Base-by-base conservation (phyloP, 768 basidiomycete genomes). In the Hortiboletus campestris region DNA sequence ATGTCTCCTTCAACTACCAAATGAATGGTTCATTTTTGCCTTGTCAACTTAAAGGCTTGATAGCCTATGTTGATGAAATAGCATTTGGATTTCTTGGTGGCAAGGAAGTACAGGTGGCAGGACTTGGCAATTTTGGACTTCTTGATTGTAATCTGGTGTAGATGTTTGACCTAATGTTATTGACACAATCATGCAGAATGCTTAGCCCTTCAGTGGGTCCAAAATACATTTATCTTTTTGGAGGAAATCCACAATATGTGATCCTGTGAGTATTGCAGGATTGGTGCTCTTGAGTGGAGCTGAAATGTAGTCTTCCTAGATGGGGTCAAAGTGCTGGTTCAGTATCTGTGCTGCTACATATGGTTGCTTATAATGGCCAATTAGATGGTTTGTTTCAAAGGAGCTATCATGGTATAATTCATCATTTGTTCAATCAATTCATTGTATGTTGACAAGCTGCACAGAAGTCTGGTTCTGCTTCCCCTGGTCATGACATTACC, bases 71-170 rank as follows among this genome's bases (percentile, higher is more conserved):
- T 17, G 3, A 12, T 5, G 0, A 12, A 2, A 32, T 22, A 70
- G 69, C 67, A 2, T 67, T 70, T 48, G 71, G 65, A 31, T 72
- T 72, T 53, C 60, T 67, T 12, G 69, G 59, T 6, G 62, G 69
- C 2, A 60, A 62, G 38, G 52, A 53, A 19, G 45, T 53, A 7
- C 45, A 47, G 13, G 29, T 19, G 2, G 51, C 51, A 7, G 51
- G 44, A 9, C 29, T 53, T 22, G 44, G 51, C 16, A 46, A 53
- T 14, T 40, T 53, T 11, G 51, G 38, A 17, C 59, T 80, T 17
- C 58, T 60, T 52, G 78, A 79, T 60, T 67, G 70, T 71, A 35
- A 42, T 62, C 45, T 11, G 31, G 3, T 11, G 2, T 16, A 2
- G 14, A 3, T 45, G 10, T 34, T 28, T 12, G 10, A n/a, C n/a